phyloP scores from a whole-genome alignment of 1,284 basidiomycete species.

The Fomitopsis schrenkii region DNA sequence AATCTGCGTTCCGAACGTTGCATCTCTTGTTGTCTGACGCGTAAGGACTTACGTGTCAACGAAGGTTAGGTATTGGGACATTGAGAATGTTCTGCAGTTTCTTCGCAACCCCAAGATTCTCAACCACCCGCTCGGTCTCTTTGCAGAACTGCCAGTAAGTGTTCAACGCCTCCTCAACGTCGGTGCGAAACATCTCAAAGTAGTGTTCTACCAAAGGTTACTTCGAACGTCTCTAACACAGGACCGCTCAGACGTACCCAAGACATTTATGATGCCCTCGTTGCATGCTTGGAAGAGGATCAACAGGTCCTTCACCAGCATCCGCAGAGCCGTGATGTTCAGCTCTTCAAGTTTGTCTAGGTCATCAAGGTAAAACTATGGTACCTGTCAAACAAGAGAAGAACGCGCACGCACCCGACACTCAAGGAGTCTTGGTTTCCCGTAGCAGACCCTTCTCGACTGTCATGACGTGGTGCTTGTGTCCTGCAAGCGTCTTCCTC shows the following conservation, averaged over 20 bases:
- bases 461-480: slow-evolving; percentile 85
- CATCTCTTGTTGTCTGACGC: too few relatives aligned
- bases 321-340: slow-evolving; percentile 83
- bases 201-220: slow-evolving; percentile 74
- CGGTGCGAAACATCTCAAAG: slow-evolving; percentile 96
- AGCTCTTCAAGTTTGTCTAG: slow-evolving; percentile 92
- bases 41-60: slow-evolving; percentile 68
- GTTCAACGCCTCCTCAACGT: slow-evolving; percentile 81
- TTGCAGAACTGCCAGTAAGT: slow-evolving; percentile 95
- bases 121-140: slow-evolving; percentile 92
- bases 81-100: slow-evolving; percentile 92
- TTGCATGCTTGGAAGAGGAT: slow-evolving; percentile 97
- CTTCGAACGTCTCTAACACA: neutral
- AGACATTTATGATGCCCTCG: slow-evolving; percentile 96
- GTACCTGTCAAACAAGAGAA: neutral
- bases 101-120: slow-evolving; percentile 90
- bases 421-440: slow-evolving; percentile 85
- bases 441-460: slow-evolving; percentile 95
- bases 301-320: slow-evolving; percentile 97
- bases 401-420: slow-evolving; percentile 62
- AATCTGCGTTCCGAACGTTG: too few relatives aligned
- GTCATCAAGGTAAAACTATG: slow-evolving; percentile 90
- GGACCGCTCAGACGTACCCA: slow-evolving; percentile 47
- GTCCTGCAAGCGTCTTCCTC: slow-evolving; percentile 76
- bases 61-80: slow-evolving; percentile 90